Base-by-base conservation (phyloP, 306 rosid genomes). In the Lablab purpureus region DNA sequence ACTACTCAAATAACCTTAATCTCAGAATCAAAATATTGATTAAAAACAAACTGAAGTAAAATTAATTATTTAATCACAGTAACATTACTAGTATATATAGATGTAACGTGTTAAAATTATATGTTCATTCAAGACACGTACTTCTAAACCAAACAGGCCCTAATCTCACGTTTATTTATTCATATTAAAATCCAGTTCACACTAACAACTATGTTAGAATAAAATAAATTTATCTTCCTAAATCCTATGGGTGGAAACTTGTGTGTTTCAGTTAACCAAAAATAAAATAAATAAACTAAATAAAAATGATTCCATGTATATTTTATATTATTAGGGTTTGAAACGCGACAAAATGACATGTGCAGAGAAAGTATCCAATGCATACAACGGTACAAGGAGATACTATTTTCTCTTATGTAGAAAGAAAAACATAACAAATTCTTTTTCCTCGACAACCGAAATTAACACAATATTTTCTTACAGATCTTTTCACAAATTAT, bases 311-410 rank as follows among this genome's bases (percentile, higher is more conserved):
- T 68, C 65, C 21, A 55, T 23, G 72, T 25, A 37, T 82, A 77
- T 78, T 65, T 60, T 73, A 66, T 50, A 56, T 18, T 66, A 50
- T 18, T 59, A 49, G 71, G 19, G 40, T 71, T n/a, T 45, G 76
- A 72, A 66, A 70, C 69, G 71, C 72, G 84, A 75, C 84, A 84
- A 75, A 71, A 75, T 70, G 79, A 22, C 87, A 84, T 80, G 87
- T 84, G 87, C 82, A 30, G 75, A 46, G 36, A 75, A 80, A 74
- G 87, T 25, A 84, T 84, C 87, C 87, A 0, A 84, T 80, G 87
- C 72, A 56, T 32, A 28, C 34, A 84, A 51, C 74, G 74, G 84
- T 67, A 60, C 49, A 76, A 49, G 25, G 68, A 76, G n/a, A 66
- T 58, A 23, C 55, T 67, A 15, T 54, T 30, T 30, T 36, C 41